Conservation (phyloP, 495 filamentous ascomycete species). For the Pyrenula aspistea region DNA sequence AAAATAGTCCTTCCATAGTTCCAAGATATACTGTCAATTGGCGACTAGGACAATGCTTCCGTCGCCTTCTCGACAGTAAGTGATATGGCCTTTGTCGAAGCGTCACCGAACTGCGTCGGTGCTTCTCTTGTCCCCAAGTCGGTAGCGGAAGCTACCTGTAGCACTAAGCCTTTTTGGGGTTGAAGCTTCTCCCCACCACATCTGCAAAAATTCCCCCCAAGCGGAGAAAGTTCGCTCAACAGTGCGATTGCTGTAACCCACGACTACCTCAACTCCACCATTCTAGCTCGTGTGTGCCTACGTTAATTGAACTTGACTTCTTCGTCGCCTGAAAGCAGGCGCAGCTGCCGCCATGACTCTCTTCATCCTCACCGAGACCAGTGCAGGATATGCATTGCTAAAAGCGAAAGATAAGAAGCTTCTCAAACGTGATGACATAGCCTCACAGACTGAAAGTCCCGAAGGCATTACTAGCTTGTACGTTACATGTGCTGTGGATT, state of each 20-base stretch:
- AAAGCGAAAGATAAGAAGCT: slow-evolving; percentile 98
- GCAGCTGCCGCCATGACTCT: slow-evolving; percentile 49
- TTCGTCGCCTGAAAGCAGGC: slow-evolving; percentile 18
- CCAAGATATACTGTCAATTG: neutral
- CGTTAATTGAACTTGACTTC: neutral
- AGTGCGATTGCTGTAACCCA: slow-evolving; percentile 4
- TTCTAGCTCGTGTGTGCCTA: slow-evolving; percentile 4
- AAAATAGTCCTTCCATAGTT: slow-evolving; percentile 88
- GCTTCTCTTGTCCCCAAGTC: too few species aligned
- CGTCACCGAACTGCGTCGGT: too few species aligned
- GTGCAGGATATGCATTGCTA: slow-evolving; percentile 92
- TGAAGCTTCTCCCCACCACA: slow-evolving; percentile 5
- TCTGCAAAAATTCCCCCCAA: slow-evolving; percentile 16
- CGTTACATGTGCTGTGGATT: slow-evolving; percentile 28
- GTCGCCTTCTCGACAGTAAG: neutral
- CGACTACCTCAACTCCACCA: neutral
- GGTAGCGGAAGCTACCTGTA: neutral
- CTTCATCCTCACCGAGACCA: slow-evolving; percentile 82
- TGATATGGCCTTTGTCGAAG: too few species aligned
- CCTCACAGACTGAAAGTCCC: slow-evolving; percentile 59
- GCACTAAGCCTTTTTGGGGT: slow-evolving; percentile 5
- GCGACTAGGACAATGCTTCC: neutral
- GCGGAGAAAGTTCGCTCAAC: slow-evolving; percentile 7
- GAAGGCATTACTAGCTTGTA: slow-evolving; percentile 83
- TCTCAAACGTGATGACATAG: slow-evolving; percentile 69